phyloP scores from a whole-genome alignment of 768 basidiomycete genomes.

The Boletus pseudo-olivaceus region DNA sequence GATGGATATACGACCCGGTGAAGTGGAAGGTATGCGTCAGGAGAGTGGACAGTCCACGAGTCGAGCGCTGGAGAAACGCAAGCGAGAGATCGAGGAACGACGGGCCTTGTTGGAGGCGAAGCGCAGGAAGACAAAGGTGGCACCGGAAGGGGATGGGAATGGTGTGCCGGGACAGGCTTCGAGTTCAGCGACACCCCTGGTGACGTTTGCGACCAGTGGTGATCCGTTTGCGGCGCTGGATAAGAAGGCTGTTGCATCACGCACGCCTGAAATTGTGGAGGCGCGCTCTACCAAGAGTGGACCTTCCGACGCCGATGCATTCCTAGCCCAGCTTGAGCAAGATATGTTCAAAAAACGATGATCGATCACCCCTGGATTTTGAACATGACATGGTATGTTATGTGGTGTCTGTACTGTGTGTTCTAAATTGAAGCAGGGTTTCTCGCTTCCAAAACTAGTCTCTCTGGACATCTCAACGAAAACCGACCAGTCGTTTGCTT shows the following conservation, averaged over 20 bases:
- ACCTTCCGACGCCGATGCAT: slow-evolving; percentile 48
- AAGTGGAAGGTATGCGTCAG: slow-evolving; percentile 71
- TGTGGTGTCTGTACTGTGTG: not conserved
- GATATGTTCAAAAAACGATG: slow-evolving; percentile 44
- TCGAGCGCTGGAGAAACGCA: slow-evolving; percentile 62
- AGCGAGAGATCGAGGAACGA: slow-evolving; percentile 70
- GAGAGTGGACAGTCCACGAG: slow-evolving; percentile 37
- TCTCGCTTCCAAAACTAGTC: slow-evolving; percentile 40
- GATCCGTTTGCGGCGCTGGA: slow-evolving; percentile 57
- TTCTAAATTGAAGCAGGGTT: slow-evolving; percentile 5
- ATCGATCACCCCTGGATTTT: not conserved
- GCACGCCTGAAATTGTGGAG: slow-evolving; percentile 25
- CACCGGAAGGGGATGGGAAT: slow-evolving; percentile 9
- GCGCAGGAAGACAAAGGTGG: slow-evolving; percentile 48
- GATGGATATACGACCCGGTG: slow-evolving; percentile 60
- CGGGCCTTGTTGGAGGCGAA: slow-evolving; percentile 59
- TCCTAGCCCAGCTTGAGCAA: slow-evolving; percentile 61
- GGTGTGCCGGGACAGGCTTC: not conserved
- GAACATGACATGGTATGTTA: not conserved
- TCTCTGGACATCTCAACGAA: slow-evolving; percentile 48
- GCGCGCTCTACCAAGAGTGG: slow-evolving; percentile 19
- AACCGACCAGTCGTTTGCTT: slow-evolving; percentile 40
- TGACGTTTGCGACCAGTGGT: slow-evolving; percentile 22
- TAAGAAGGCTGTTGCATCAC: slow-evolving; percentile 20
- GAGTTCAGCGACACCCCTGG: not conserved